Evolutionary conservation across 2,329 filamentous ascomycete genomes (phyloP).

Genomic region (Aspergillus caelatus): DNA sequence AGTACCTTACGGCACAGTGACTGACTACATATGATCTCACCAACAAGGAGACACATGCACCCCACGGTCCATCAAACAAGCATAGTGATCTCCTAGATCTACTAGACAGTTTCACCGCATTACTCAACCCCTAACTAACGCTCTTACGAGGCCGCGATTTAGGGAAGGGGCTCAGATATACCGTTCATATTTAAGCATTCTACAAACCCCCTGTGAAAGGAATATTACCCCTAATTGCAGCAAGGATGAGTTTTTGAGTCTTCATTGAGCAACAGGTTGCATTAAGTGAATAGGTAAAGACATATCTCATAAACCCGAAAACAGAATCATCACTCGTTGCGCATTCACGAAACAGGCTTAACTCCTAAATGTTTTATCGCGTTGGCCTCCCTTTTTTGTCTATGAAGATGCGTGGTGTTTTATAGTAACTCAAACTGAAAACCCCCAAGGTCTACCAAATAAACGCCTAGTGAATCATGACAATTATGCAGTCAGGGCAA

Average conservation of each 20-base stretch:
- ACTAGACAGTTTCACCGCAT: too few species aligned
- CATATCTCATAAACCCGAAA: slow-evolving; percentile 15
- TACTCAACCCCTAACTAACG: not conserved
- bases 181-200: not conserved
- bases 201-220: not conserved
- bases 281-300: not conserved
- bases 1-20: too few species aligned
- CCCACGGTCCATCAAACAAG: too few species aligned
- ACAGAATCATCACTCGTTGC: slow-evolving; percentile 18
- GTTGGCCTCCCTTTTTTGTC: not conserved
- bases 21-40: too few species aligned
- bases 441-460: not conserved
- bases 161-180: not conserved
- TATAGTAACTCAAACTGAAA: not conserved
- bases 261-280: not conserved
- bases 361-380: slow-evolving; percentile 9
- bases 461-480: not conserved
- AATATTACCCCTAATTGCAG: not conserved
- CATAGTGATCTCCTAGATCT: too few species aligned
- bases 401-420: not conserved
- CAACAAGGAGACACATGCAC: too few species aligned
- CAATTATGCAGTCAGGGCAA: slow-evolving; percentile 70
- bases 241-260: not conserved
- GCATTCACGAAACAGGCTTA: slow-evolving; percentile 5
- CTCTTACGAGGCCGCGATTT: not conserved